Conservation (phyloP, 306 rosid genomes). For the Crotalaria pallida region DNA sequence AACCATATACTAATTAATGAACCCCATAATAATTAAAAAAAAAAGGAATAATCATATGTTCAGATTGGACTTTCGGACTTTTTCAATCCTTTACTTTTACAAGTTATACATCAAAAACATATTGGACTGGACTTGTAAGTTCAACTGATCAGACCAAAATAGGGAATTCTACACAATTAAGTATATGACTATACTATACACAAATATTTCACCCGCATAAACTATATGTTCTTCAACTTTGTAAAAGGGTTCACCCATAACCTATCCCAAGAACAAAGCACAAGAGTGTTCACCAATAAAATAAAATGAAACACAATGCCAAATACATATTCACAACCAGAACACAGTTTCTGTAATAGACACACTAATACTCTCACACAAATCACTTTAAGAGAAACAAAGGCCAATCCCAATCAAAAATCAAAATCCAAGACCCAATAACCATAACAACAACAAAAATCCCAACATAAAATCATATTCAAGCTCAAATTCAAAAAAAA, state of each 20-base stretch:
- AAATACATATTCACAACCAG: neutral
- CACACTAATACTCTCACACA: neutral
- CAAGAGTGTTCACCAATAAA: neutral
- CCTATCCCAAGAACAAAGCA: conserved; percentile 6
- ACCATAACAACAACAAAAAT: neutral
- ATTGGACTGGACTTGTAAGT: no score
- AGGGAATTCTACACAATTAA: no score
- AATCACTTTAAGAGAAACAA: neutral
- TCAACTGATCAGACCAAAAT: no score
- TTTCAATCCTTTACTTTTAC: no score
- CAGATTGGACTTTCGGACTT: no score
- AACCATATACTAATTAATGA: neutral
- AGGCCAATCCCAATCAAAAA: neutral
- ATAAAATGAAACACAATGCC: neutral
- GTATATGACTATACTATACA: no score
- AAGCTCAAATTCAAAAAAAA: neutral
- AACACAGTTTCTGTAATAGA: neutral
- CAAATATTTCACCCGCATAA: no score
- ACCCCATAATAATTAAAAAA: neutral
- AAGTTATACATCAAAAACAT: no score
- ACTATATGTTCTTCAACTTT: no score
- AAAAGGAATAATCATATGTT: neutral
- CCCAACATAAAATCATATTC: neutral
- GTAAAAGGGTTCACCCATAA: no score
- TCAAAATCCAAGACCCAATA: conserved; percentile 26